Conservation (phyloP, 1,284 basidiomycete species). For the Ganoderma leucocontextum region DNA sequence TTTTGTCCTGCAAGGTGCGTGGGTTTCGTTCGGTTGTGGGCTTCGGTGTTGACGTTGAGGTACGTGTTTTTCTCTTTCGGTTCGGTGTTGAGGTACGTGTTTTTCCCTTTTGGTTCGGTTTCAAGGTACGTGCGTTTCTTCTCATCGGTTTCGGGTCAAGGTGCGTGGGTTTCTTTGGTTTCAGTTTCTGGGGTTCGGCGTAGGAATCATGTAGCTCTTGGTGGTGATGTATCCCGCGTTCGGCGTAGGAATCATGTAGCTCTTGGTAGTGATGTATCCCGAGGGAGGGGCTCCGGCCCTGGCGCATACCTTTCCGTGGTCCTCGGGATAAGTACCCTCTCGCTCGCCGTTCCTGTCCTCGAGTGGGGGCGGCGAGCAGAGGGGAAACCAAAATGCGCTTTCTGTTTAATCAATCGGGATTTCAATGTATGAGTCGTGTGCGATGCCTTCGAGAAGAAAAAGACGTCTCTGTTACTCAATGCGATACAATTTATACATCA, state of each 20-base stretch:
- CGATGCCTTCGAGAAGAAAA: not conserved
- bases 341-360: not conserved
- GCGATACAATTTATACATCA: not conserved
- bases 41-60: not conserved
- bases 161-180: too few species aligned
- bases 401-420: not conserved
- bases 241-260: slow-evolving; percentile 5
- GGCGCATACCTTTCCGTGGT: slow-evolving; percentile 7
- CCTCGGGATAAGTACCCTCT: slow-evolving; percentile 7
- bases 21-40: not conserved
- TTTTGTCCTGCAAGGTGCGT: not conserved
- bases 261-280: not conserved
- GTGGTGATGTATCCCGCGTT: too few species aligned
- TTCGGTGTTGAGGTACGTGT: not conserved
- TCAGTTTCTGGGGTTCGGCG: too few species aligned
- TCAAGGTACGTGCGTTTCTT: too few species aligned
- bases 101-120: too few species aligned
- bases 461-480: not conserved
- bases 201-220: too few species aligned
- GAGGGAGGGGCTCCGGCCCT: not conserved
- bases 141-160: too few species aligned
- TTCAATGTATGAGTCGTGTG: not conserved
- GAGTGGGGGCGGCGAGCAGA: not conserved
- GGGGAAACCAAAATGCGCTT: slow-evolving; percentile 6
- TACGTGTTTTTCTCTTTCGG: not conserved